These are phyloP conservation scores for Vaccinium vitisidaea DNA, from an alignment of 148 eudicot species.

Conservation along the genomic window DNA sequence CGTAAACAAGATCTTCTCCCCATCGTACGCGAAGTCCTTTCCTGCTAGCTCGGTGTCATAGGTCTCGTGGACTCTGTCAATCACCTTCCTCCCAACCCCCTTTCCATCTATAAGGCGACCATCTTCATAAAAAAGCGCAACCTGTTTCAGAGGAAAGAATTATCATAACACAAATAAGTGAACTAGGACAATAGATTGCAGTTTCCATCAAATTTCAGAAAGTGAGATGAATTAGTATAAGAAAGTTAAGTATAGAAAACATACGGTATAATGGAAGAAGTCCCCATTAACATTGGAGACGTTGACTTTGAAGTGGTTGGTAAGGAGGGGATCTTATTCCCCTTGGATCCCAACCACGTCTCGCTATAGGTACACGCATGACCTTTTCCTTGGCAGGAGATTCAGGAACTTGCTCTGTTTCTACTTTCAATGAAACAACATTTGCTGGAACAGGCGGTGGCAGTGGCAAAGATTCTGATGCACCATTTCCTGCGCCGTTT, in stretches of 20 bases:
- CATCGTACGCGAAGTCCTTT: too few species aligned
- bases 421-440: conserved; percentile 48
- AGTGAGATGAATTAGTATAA: neutral
- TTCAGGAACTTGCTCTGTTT: conserved; percentile 28
- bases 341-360: conserved; percentile 40
- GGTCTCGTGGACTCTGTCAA: conserved; percentile 20
- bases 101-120: conserved; percentile 83
- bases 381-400: conserved; percentile 44
- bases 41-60: too few species aligned
- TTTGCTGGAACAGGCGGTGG: conserved; percentile 74
- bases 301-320: too few species aligned
- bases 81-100: conserved; percentile 72
- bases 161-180: neutral
- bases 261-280: too few species aligned
- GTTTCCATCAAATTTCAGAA: neutral
- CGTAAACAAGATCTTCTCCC: conserved; percentile 59
- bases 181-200: neutral
- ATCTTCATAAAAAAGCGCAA: conserved; percentile 77
- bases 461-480: conserved; percentile 20
- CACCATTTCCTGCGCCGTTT: conserved; percentile 28
- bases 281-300: too few species aligned
- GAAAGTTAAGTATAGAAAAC: neutral
- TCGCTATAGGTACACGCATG: conserved; percentile 55
- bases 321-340: too few species aligned
- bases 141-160: conserved; percentile 34